Evolutionary conservation across 2,329 filamentous ascomycete species (phyloP).

Genomic region (Bimuria novae-zelandiae): DNA sequence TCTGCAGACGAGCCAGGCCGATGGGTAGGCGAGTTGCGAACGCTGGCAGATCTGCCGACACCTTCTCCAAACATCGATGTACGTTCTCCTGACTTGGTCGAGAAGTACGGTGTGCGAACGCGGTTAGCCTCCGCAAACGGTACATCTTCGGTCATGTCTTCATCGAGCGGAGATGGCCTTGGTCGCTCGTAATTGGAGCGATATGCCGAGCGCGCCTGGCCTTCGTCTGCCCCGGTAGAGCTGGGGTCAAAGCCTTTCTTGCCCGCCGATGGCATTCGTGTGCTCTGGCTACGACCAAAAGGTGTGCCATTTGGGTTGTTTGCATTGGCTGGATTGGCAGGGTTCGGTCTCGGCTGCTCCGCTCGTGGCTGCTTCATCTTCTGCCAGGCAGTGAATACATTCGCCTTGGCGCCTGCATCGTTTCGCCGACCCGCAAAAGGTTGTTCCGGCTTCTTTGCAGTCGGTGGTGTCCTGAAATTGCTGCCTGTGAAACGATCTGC

Average conservation of each 20-base stretch:
- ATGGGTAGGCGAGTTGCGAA: slow-evolving; percentile 53
- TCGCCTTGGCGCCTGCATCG: slow-evolving; percentile 47
- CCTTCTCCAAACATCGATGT: slow-evolving; percentile 59
- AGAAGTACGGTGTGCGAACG: slow-evolving; percentile 58
- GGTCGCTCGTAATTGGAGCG: slow-evolving; percentile 41
- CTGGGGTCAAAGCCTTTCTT: slow-evolving; percentile 63
- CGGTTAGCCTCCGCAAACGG: slow-evolving; percentile 54
- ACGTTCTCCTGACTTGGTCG: slow-evolving; percentile 59
- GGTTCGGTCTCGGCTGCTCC: slow-evolving; percentile 32
- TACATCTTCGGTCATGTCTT: slow-evolving; percentile 30
- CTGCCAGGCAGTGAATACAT: slow-evolving; percentile 56
- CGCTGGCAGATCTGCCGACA: slow-evolving; percentile 58
- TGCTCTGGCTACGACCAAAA: slow-evolving; percentile 46
- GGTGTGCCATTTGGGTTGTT: slow-evolving; percentile 44
- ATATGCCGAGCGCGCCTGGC: slow-evolving; percentile 60
- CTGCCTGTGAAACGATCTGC: slow-evolving; percentile 50
- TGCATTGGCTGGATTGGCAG: slow-evolving; percentile 28
- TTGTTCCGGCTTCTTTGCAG: slow-evolving; percentile 36
- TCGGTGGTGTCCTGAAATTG: slow-evolving; percentile 48
- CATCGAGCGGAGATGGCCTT: slow-evolving; percentile 44
- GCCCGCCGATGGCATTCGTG: slow-evolving; percentile 52
- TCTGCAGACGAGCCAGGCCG: slow-evolving; percentile 30
- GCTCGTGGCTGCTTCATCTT: slow-evolving; percentile 50
- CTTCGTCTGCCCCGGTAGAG: slow-evolving; percentile 63
- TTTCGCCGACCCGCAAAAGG: slow-evolving; percentile 29